These are phyloP conservation scores for Cicer judaicum DNA, from an alignment of 306 rosid species.

Conservation along the genomic window DNA sequence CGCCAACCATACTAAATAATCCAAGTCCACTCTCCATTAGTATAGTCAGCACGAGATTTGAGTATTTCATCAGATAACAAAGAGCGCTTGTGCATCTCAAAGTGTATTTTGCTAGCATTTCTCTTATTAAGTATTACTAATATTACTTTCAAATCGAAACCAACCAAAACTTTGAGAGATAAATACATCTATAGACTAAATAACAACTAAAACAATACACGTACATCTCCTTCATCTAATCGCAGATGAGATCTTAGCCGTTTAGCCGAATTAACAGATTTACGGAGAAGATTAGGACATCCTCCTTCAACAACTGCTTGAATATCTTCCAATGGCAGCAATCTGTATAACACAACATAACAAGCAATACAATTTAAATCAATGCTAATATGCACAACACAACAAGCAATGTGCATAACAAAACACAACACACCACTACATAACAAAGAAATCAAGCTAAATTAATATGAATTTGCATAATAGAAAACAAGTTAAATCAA, in stretches of 20 bases:
- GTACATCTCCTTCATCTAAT: constrained; percentile 92
- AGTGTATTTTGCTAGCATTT: not conserved
- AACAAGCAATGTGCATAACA: not conserved
- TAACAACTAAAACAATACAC: constrained; percentile 50
- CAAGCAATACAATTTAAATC: constrained; percentile 37
- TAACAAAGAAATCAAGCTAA: not conserved
- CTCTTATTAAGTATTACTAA: not conserved
- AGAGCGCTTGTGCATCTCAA: not conserved
- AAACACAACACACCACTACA: constrained; percentile 1
- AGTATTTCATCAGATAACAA: not conserved
- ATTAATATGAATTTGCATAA: not conserved
- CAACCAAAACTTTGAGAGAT: constrained; percentile 1
- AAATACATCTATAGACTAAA: not conserved
- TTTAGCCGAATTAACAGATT: constrained; percentile 92
- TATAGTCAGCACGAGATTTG: not conserved
- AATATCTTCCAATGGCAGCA: constrained; percentile 64
- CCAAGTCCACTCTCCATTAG: not conserved
- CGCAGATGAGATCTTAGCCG: constrained; percentile 72
- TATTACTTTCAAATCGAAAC: constrained; percentile 17
- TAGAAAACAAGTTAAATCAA: not conserved
- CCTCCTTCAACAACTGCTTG: constrained; percentile 70
- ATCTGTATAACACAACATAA: constrained; percentile 59
- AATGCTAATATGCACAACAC: constrained; percentile 21
- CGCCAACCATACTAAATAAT: constrained; percentile 10
- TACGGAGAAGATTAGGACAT: constrained; percentile 85